Evolutionary conservation across 352 stramenopile genomes (phyloP).

Genomic region (Phytophthora rubi): DNA sequence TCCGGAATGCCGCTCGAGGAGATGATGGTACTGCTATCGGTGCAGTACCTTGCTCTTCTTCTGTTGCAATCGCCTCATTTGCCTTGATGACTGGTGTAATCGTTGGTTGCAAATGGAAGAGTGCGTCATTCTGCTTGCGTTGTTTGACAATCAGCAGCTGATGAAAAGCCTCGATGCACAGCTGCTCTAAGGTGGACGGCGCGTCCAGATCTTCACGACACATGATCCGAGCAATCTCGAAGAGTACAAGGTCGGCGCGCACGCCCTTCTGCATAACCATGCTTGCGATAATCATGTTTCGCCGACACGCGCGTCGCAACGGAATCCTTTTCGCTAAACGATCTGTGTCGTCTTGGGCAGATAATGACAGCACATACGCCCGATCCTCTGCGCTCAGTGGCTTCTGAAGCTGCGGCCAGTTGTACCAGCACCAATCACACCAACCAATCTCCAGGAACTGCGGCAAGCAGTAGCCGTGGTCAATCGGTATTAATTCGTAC

Average conservation of each 20-base stretch:
- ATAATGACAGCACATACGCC: slow-evolving; percentile 70
- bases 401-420: slow-evolving; percentile 94
- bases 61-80: slow-evolving; percentile 16
- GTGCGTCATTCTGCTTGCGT: slow-evolving; percentile 34
- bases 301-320: slow-evolving; percentile 69
- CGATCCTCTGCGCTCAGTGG: slow-evolving; percentile 67
- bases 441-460: slow-evolving; percentile 96
- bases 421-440: slow-evolving; percentile 99
- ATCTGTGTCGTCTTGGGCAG: slow-evolving; percentile 62
- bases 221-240: slow-evolving; percentile 85
- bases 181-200: slow-evolving; percentile 65
- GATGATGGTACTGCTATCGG: slow-evolving; percentile 33
- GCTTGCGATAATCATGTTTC: slow-evolving; percentile 85
- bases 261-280: slow-evolving; percentile 84
- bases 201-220: slow-evolving; percentile 82
- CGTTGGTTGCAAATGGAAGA: slow-evolving; percentile 27
- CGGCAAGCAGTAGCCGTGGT: slow-evolving; percentile 98
- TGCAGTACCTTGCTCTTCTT: slow-evolving; percentile 12
- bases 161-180: slow-evolving; percentile 78
- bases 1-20: slow-evolving; percentile 33
- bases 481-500: slow-evolving; percentile 98
- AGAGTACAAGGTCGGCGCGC: slow-evolving; percentile 62
- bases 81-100: slow-evolving; percentile 21
- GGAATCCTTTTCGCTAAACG: slow-evolving; percentile 72
- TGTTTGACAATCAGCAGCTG: slow-evolving; percentile 52